Evolutionary conservation across 2,329 filamentous ascomycete genomes (phyloP), one percentile per base, ranked within the genome.

Genomic region (Purpureocillium takamizusanense): DNA sequence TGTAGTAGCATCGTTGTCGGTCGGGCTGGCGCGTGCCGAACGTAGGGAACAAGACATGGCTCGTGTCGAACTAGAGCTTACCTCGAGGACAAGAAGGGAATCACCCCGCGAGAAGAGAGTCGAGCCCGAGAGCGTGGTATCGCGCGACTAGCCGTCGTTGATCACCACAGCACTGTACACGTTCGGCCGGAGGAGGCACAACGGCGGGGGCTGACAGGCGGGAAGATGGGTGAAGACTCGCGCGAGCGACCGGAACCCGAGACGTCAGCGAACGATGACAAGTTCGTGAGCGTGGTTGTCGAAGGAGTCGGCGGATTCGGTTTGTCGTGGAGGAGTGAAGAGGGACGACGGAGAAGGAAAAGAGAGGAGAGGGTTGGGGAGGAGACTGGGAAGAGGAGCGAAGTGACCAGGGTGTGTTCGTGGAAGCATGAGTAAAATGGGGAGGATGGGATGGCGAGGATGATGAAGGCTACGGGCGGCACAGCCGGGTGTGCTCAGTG

Each of bases 271-370:
- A 53, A 52, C 45, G 33, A 31, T 43, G 46, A 34, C 34, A 31
- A 39, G 43, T 52, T 53, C 56, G 55, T 50, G 57, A 61, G 52
- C 51, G 38, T 35, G 39, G 36, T 60, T 60, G 55, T 59, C 56
- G 49, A 47, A 43, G 45, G 44, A 45, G 45, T 60, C 45, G 57
- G 53, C 51, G 57, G 59, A 60, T 61, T 62, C 59, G 54, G 55
- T 45, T 48, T 49, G 44, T 55, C 54, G 56, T 54, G 51, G 50
- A 49, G 47, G 38, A 42, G 44, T 33, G 36, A 42, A 44, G 42
- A 42, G 45, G 43, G 39, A 42, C 42, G 32, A 42, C 36, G 42
- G 43, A 45, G 46, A 44, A 42, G 37, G 40, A 33, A 46, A 37
- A 41, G 42, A 39, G 42, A 37, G 17, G 43, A 37, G 36, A 28